Evolutionary conservation across 768 basidiomycete genomes (phyloP).

Genomic region (Pulveroboletus sp.): DNA sequence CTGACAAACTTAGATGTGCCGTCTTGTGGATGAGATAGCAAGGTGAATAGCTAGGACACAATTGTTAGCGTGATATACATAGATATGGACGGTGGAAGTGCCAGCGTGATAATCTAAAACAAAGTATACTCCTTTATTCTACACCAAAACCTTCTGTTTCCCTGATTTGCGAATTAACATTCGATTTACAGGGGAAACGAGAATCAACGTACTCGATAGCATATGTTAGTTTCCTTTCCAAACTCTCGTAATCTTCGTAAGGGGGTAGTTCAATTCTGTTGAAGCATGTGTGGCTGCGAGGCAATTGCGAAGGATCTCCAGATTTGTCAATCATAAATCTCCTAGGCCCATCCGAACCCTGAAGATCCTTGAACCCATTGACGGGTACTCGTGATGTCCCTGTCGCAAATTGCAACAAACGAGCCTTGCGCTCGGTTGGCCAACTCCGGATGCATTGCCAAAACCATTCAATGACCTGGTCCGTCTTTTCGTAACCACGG

Average conservation of each 20-base stretch:
- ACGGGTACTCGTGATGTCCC: conserved; percentile 84
- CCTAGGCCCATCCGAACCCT: conserved; percentile 89
- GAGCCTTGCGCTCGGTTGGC: conserved; percentile 86
- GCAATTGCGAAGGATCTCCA: conserved; percentile 84
- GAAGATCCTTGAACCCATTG: conserved; percentile 93
- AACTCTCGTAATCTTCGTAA: conserved; percentile 82
- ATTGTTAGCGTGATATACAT: conserved; percentile 14
- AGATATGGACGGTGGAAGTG: conserved; percentile 4
- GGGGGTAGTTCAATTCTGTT: conserved; percentile 87
- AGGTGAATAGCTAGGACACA: background rate
- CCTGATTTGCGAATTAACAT: conserved; percentile 35
- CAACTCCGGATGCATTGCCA: conserved; percentile 90
- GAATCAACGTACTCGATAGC: conserved; percentile 68
- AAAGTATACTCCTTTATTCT: conserved; percentile 36
- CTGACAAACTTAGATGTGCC: background rate
- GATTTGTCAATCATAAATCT: conserved; percentile 95
- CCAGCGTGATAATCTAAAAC: conserved; percentile 7
- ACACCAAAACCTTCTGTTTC: conserved; percentile 78
- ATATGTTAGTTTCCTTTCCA: conserved; percentile 82
- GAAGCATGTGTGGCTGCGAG: conserved; percentile 93
- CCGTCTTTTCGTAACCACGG: conserved; percentile 81
- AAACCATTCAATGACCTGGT: conserved; percentile 93
- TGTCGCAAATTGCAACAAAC: conserved; percentile 86
- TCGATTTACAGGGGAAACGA: background rate
- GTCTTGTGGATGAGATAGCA: conserved; percentile 1